These are phyloP conservation scores for Neurospora intermedia DNA, from an alignment of 495 filamentous ascomycete species.

Conservation along the genomic window DNA sequence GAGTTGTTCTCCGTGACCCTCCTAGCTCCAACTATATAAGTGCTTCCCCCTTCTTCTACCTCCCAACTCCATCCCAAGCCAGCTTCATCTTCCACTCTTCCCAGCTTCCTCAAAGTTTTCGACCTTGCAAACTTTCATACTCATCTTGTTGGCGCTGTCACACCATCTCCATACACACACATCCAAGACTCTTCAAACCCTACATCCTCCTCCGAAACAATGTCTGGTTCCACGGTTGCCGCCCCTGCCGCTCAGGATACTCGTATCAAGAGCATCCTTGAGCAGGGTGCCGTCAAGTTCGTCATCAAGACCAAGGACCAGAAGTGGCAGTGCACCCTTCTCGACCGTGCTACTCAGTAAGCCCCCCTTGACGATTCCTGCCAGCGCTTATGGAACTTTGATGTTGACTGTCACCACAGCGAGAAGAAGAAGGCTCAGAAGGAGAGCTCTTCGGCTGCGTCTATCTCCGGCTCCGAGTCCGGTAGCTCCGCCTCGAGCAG, in stretches of 20 bases:
- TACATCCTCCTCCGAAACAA: not conserved
- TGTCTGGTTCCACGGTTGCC: not conserved
- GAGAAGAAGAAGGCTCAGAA: constrained; percentile 22
- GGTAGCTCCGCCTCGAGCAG: constrained; percentile 17
- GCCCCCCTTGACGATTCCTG: not conserved
- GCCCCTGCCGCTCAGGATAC: constrained; percentile 7
- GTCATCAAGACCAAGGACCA: constrained; percentile 29
- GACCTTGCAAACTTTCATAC: not conserved
- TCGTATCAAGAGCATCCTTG: constrained; percentile 23
- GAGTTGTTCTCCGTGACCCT: not conserved
- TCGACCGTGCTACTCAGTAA: constrained; percentile 35
- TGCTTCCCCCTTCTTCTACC: not conserved
- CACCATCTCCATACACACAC: not conserved
- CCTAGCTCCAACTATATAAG: not conserved
- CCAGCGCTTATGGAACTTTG: not conserved
- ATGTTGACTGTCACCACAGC: constrained; percentile 11
- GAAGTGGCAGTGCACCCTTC: constrained; percentile 30
- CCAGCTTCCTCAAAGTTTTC: not conserved
- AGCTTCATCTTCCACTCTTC: not conserved
- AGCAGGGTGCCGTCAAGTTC: constrained; percentile 29
- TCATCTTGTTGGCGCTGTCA: not conserved
- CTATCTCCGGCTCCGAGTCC: constrained; percentile 19
- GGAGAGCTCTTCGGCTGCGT: constrained; percentile 13
- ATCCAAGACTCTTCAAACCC: not conserved
- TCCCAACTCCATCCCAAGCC: not conserved